Conservation (phyloP, 345 rosid genomes). For the Erodium maritimum region DNA sequence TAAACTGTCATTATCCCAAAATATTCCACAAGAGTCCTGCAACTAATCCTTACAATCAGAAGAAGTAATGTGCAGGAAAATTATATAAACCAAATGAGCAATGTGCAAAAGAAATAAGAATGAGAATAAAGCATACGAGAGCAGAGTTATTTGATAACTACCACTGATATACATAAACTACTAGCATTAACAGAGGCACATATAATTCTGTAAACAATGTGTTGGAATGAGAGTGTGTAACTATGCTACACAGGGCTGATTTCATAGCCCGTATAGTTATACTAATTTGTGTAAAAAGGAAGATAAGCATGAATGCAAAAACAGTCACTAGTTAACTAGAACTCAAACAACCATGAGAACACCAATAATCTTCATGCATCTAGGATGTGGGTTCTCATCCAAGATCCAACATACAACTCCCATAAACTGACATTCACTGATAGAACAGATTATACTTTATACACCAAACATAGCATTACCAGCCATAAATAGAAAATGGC, state of each 20-base stretch:
- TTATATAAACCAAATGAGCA: background rate
- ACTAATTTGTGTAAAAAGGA: background rate
- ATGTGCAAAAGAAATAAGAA: background rate
- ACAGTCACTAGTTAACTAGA: background rate
- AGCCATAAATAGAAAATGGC: background rate
- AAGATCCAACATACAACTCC: too few species aligned
- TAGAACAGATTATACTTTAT: background rate
- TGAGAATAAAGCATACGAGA: background rate
- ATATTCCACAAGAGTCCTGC: constrained; percentile 89
- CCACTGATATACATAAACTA: too few species aligned
- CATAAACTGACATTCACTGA: background rate
- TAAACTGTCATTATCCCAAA: constrained; percentile 91
- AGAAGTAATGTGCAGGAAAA: background rate
- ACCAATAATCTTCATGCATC: background rate
- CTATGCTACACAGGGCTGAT: background rate
- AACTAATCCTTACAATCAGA: constrained; percentile 7
- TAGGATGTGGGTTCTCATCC: background rate
- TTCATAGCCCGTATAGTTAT: background rate
- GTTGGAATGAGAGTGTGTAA: background rate
- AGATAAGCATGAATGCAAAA: background rate
- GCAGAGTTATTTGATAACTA: background rate
- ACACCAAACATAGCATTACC: background rate
- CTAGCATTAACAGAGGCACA: background rate
- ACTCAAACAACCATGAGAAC: background rate
- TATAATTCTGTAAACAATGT: background rate